Evolutionary conservation across 73 alveolate genomes (phyloP).

Genomic region (Paramecium primaurelia): DNA sequence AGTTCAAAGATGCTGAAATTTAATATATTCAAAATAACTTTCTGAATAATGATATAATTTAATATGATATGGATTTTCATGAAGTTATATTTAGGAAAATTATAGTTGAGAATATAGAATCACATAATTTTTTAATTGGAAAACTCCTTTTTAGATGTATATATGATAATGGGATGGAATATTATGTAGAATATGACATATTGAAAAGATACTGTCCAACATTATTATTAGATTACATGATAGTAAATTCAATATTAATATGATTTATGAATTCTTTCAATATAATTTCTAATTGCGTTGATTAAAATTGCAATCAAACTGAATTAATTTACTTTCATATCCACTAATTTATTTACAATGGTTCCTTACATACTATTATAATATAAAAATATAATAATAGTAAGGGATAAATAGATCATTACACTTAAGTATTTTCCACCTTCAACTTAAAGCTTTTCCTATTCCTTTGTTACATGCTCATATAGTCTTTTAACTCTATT

Average conservation of each 20-base stretch:
- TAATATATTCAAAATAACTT: background rate
- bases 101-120: background rate
- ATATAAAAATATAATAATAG: background rate
- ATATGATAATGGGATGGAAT: background rate
- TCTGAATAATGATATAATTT: background rate
- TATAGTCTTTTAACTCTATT: background rate
- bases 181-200: background rate
- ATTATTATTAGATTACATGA: conserved; percentile 4
- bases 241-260: conserved; percentile 16
- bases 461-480: background rate
- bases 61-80: background rate
- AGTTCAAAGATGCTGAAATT: background rate
- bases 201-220: background rate
- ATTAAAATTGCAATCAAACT: background rate
- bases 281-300: background rate
- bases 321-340: background rate
- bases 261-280: conserved; percentile 2
- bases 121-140: background rate
- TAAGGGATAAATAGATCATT: background rate
- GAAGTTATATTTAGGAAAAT: background rate
- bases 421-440: background rate
- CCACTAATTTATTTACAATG: background rate
- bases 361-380: background rate
- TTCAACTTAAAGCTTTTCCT: background rate
- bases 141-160: background rate